These are phyloP conservation scores for Lentinula novae-zelandiae DNA, from an alignment of 1,284 basidiomycete species.

Conservation along the genomic window DNA sequence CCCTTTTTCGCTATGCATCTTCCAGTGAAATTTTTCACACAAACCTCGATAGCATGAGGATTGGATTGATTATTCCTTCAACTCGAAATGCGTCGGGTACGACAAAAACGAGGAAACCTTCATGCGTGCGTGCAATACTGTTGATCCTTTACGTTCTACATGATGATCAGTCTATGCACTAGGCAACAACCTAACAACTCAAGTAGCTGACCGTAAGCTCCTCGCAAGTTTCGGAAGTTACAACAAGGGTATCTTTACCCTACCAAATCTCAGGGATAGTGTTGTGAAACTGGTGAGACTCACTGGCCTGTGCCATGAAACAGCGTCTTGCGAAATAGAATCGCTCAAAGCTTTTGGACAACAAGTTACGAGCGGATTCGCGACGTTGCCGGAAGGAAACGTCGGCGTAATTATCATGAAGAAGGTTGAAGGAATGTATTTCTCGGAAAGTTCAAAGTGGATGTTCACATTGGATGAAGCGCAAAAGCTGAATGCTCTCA, in stretches of 20 bases:
- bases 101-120: background rate
- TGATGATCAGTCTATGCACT: background rate
- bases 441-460: background rate
- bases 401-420: background rate
- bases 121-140: background rate
- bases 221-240: background rate
- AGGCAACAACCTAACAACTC: background rate
- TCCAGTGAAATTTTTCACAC: background rate
- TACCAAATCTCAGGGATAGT: background rate
- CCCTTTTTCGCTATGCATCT: background rate
- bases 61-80: background rate
- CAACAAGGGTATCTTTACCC: background rate
- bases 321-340: background rate
- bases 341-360: background rate
- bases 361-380: background rate
- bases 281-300: background rate
- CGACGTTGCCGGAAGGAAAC: background rate
- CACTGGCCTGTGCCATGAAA: background rate
- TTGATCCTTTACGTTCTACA: background rate
- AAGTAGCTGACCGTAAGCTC: background rate
- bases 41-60: background rate
- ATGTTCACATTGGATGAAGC: background rate
- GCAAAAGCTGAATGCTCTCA: background rate
- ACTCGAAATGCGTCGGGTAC: background rate
- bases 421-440: background rate